phyloP scores from a whole-genome alignment of 352 stramenopile species.

The Phytophthora uliginosa region DNA sequence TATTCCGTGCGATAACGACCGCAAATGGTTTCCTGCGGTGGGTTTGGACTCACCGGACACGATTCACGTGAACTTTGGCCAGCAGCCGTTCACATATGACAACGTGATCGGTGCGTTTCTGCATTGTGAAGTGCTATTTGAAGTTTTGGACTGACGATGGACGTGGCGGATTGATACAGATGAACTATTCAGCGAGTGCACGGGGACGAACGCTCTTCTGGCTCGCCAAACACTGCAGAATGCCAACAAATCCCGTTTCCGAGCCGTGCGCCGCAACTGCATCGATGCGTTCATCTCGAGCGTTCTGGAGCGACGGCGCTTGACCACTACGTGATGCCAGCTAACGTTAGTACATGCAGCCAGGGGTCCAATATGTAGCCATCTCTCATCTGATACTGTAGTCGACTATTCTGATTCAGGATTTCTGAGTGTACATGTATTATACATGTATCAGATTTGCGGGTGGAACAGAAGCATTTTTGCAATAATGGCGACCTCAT shows the following conservation, averaged over 20 bases:
- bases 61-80: constrained; percentile 85
- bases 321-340: constrained; percentile 3
- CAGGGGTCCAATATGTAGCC: background rate
- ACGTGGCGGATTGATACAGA: constrained; percentile 31
- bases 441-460: constrained; percentile 18
- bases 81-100: constrained; percentile 68
- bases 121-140: background rate
- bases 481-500: constrained; percentile 13
- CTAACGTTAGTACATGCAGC: background rate
- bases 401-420: too few relatives aligned
- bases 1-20: constrained; percentile 33
- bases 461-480: background rate
- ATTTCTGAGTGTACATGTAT: too few relatives aligned
- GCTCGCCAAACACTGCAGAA: constrained; percentile 28
- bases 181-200: constrained; percentile 60
- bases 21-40: constrained; percentile 78
- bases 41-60: constrained; percentile 76
- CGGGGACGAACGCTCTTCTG: constrained; percentile 15
- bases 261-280: constrained; percentile 22
- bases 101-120: constrained; percentile 35
- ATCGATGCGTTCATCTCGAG: constrained; percentile 36
- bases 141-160: background rate
- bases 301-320: constrained; percentile 24
- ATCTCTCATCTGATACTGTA: too few relatives aligned
- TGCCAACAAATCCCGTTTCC: constrained; percentile 17